Evolutionary conservation across 495 filamentous ascomycete genomes (phyloP).

Genomic region (Friedmanniomyces simplex): DNA sequence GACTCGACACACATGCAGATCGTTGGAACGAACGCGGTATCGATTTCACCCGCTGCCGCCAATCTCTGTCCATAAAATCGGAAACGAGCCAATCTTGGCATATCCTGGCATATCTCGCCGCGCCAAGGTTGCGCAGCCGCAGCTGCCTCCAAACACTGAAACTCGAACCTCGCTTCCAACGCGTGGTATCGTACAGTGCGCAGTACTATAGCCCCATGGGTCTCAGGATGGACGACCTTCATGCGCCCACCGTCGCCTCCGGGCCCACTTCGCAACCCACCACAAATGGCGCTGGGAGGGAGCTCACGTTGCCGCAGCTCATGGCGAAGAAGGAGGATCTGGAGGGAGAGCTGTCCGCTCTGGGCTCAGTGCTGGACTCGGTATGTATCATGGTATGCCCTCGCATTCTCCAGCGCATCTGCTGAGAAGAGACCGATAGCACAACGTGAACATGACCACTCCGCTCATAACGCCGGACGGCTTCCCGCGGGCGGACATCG

Average conservation of each 20-base stretch:
- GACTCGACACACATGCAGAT: too few species aligned
- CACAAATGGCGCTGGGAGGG: conserved; percentile 25
- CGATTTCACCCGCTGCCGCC: too few species aligned
- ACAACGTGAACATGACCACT: conserved; percentile 88
- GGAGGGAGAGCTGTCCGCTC: conserved; percentile 73
- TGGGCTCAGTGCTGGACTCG: conserved; percentile 77
- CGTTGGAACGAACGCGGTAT: too few species aligned
- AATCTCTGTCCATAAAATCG: too few species aligned
- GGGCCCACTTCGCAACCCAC: conserved; percentile 29
- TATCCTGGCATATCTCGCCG: too few species aligned
- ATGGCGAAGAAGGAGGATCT: conserved; percentile 67
- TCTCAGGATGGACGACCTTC: conserved; percentile 25
- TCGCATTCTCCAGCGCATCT: neutral
- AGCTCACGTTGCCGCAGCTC: conserved; percentile 39
- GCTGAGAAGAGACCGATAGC: conserved; percentile 34
- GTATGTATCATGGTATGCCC: conserved; percentile 39
- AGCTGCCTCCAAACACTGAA: too few species aligned
- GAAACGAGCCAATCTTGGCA: too few species aligned
- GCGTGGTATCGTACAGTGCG: neutral
- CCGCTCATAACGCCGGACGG: conserved; percentile 81
- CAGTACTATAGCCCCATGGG: conserved; percentile 5
- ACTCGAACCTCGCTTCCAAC: too few species aligned
- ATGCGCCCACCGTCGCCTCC: conserved; percentile 34
- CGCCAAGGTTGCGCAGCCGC: too few species aligned
- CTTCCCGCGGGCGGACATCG: conserved; percentile 85